Conservation (phyloP, 768 basidiomycete genomes). For the Leccinum longicurvipes region DNA sequence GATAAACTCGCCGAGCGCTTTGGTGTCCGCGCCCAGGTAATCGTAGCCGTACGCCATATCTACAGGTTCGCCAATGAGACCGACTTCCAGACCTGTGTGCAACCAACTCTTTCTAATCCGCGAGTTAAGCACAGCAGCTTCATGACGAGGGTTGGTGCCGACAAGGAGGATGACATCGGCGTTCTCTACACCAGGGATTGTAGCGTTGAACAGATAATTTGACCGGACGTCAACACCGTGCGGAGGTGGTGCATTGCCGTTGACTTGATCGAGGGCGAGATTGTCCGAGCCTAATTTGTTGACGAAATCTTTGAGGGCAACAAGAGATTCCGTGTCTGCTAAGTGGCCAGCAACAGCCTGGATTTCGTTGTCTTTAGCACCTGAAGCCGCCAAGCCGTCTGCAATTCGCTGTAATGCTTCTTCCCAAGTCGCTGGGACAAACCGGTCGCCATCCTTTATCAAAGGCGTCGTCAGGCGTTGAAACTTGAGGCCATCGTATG, state of each 20-base stretch:
- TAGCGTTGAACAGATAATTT: conserved; percentile 95
- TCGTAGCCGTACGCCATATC: conserved; percentile 94
- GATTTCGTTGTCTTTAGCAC: conserved; percentile 88
- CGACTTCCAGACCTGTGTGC: conserved; percentile 81
- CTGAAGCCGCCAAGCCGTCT: conserved; percentile 73
- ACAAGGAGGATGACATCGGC: conserved; percentile 92
- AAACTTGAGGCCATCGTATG: conserved; percentile 92
- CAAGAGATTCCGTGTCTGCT: conserved; percentile 91
- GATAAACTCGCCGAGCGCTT: conserved; percentile 73
- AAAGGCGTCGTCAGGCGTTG: conserved; percentile 93
- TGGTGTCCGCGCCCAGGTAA: conserved; percentile 74
- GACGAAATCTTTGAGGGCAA: conserved; percentile 89
- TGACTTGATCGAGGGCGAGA: conserved; percentile 70
- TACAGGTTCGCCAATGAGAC: conserved; percentile 84
- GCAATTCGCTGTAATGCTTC: conserved; percentile 76
- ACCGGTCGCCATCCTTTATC: conserved; percentile 87
- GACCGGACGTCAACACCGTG: conserved; percentile 89
- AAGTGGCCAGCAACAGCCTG: conserved; percentile 91
- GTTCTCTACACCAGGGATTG: conserved; percentile 84
- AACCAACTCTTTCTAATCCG: conserved; percentile 95
- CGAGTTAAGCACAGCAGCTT: conserved; percentile 95
- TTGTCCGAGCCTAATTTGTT: conserved; percentile 96
- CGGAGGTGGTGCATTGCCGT: conserved; percentile 64
- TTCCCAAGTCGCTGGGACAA: conserved; percentile 88
- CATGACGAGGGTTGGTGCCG: conserved; percentile 95